These are phyloP conservation scores for Colletotrichum eleusines DNA, from an alignment of 2,329 filamentous ascomycete species.

Conservation along the genomic window DNA sequence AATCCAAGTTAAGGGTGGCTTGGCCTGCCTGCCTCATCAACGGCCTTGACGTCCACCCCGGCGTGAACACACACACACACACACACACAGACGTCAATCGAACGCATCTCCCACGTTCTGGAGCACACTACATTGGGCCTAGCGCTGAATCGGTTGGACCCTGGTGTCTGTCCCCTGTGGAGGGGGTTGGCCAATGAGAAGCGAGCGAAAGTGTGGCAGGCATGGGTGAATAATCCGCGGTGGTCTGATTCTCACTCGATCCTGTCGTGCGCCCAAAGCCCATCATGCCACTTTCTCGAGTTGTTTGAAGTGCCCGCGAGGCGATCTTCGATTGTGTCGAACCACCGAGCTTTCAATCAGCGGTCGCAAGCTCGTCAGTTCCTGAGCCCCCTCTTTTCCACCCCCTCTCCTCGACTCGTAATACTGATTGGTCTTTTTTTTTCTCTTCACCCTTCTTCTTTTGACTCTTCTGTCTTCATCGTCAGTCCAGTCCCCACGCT, in stretches of 20 bases:
- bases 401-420: neutral
- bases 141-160: slow-evolving; percentile 31
- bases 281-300: slow-evolving; percentile 42
- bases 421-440: neutral
- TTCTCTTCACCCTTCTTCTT: slow-evolving; percentile 1
- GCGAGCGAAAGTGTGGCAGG: slow-evolving; percentile 24
- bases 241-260: slow-evolving; percentile 42
- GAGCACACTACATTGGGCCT: slow-evolving; percentile 21
- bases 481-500: slow-evolving; percentile 24
- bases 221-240: slow-evolving; percentile 40
- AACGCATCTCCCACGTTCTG: slow-evolving; percentile 41
- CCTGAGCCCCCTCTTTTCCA: slow-evolving; percentile 14
- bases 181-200: slow-evolving; percentile 27
- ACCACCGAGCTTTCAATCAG: slow-evolving; percentile 37
- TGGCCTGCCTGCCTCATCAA: slow-evolving; percentile 11
- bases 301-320: slow-evolving; percentile 40
- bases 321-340: slow-evolving; percentile 40
- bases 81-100: slow-evolving; percentile 7
- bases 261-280: slow-evolving; percentile 38
- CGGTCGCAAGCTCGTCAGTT: slow-evolving; percentile 38
- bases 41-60: slow-evolving; percentile 24
- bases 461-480: slow-evolving; percentile 33
- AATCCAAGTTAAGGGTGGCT: slow-evolving; percentile 23
- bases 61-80: slow-evolving; percentile 24
- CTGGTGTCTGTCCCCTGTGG: slow-evolving; percentile 23